Evolutionary conservation across 2,329 filamentous ascomycete genomes (phyloP), one percentile per base, ranked within the genome.

Genomic region (Neodidymelliopsis sp.): DNA sequence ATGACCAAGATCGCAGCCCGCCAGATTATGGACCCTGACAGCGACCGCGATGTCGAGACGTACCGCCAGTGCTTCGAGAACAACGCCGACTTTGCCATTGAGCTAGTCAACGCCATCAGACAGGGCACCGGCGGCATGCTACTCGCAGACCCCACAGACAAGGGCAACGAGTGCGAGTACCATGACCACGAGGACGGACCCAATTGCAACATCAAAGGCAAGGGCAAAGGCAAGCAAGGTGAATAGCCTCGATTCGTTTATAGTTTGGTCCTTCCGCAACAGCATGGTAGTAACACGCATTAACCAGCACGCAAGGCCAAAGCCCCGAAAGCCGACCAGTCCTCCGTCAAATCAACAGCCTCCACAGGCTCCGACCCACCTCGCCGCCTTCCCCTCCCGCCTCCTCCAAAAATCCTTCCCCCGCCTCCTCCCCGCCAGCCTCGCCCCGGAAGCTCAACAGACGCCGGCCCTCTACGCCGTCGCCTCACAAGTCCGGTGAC

Each of bases 21-120:
- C 19, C 80, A 83, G 66, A 80, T 82, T 52, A 82, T 83, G 80
- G 80, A 82, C 55, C 79, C 80, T 0, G 78, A 76, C 22, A 76
- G 70, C 43, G 73, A 80, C 30, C 75, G 76, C 47, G 74, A 81
- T 59, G 75, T 79, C 3, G 73, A 77, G 19, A 74, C 72, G 4
- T 83, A 83, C 56, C 74, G 75, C 27, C 68, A 71, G 29, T 81
- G 79, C 57, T 81, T 82, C 61, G 71, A 75, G 22, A 66, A 71
- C 51, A 79, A 75, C 54, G 70, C 79, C 1, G 77, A 80, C 48
- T 83, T 83, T 44, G 79, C 79, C 9, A 66, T 83, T 25, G 79
- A 81, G 37, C 74, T 83, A 44, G 72, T 82, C 59, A 80, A 78
- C 50, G 77, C 78, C 4, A 81, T 83, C 57, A 75, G 77, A 41